Percentiles rank a stretch among this genome's conserved stretches.
phyloP scores from a whole-genome alignment of 495 filamentous ascomycete genomes.

The Letharia columbiana region DNA sequence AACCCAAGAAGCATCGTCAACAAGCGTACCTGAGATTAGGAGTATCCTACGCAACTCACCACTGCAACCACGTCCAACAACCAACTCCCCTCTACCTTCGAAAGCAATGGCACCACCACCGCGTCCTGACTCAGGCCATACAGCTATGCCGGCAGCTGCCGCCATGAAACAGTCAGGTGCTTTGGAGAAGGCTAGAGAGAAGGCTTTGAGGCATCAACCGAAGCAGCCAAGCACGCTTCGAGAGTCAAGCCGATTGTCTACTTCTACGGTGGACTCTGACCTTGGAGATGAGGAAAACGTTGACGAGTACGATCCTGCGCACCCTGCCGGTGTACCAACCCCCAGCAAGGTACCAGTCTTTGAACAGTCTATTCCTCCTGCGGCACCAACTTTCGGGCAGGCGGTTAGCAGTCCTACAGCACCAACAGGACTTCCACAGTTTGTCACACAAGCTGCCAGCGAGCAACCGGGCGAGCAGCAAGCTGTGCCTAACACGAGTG shows the following conservation, averaged over 20 bases:
- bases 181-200: conserved; percentile 32
- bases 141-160: conserved; percentile 22
- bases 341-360: not conserved
- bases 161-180: conserved; percentile 25
- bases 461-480: not conserved
- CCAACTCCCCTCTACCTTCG: not conserved
- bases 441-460: not conserved
- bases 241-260: conserved; percentile 33
- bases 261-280: conserved; percentile 20
- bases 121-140: conserved; percentile 15
- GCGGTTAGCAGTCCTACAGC: not conserved
- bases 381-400: not conserved
- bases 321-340: not conserved
- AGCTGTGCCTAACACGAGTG: not conserved
- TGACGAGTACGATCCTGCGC: not conserved
- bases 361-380: not conserved
- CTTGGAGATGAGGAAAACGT: conserved; percentile 1
- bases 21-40: not conserved
- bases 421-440: not conserved
- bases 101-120: conserved; percentile 12
- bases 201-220: conserved; percentile 39
- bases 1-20: not conserved
- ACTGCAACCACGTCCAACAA: not conserved
- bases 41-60: not conserved
- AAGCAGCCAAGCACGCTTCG: conserved; percentile 43